Base-by-base conservation (phyloP, 805 yeast genomes). In the Komagataella mondaviorum region DNA sequence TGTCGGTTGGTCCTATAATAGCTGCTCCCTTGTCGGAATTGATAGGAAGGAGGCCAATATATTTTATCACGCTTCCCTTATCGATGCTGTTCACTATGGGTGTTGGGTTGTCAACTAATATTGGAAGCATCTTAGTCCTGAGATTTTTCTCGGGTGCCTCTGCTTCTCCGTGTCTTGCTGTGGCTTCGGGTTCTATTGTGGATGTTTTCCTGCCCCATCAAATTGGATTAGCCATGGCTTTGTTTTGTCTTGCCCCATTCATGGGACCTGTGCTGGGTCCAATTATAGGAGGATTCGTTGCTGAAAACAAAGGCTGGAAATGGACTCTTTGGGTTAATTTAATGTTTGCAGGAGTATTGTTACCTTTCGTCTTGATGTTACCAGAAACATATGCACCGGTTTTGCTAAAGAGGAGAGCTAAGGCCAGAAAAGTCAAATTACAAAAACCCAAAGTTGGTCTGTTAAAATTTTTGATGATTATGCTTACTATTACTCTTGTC, bases 231-330 rank as follows among this genome's bases (percentile, higher is more conserved):
- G 89, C 95, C n/a, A 77, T 85, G 81, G 77, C 85, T 3, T 65
- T 81, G n/a, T 86, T 84, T 67, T 82, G 90, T 63, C 65, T 85
- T 52, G 85, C 89, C 10, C 89, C 93, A 20, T 82, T 87, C 57
- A 71, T 82, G 61, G 95, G 95, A 51, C 95, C 95, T 2, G 83
- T 82, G 45, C 64, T 83, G 46, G 88, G 89, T 49, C 90, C 90
- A 6, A 75, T 84, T 50, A 76, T 84, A 64, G 88, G 88, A 51
- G 84, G 86, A 0, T 83, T 80, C 61, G 84, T 83, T 23, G 82
- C 80, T 14, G 77, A 76, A 55, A 60, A 65, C 51, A 76, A 81
- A 59, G 84, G 83, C 47, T 73, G 89, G 83, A 75, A 78, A 65
- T 82, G 89, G 85, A 67, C 81, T 3, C 69, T 77, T 70, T 84